These are phyloP conservation scores for Cystobasidium pallidum DNA, from an alignment of 1,284 basidiomycete species.

Conservation along the genomic window DNA sequence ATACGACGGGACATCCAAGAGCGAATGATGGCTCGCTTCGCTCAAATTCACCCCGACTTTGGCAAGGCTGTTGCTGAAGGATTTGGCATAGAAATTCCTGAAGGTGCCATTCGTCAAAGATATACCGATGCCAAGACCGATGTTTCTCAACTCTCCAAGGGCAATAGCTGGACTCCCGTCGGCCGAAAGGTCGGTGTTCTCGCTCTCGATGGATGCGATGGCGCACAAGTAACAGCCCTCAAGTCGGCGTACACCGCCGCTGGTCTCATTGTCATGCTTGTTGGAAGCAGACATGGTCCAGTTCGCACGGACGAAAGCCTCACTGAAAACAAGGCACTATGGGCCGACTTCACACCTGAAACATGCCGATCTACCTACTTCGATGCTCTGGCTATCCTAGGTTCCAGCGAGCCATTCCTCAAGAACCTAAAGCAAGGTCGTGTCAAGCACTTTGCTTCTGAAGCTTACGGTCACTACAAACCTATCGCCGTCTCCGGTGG, in stretches of 20 bases:
- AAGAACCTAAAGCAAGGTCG: constrained; percentile 50
- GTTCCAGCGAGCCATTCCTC: constrained; percentile 50
- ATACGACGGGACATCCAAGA: constrained; percentile 72
- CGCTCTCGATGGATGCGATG: constrained; percentile 72
- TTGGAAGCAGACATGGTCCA: constrained; percentile 69
- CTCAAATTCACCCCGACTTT: constrained; percentile 70
- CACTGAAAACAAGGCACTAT: constrained; percentile 57
- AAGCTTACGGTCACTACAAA: constrained; percentile 50
- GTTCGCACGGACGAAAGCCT: constrained; percentile 60
- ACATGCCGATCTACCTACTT: constrained; percentile 73
- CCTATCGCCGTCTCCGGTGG: constrained; percentile 50
- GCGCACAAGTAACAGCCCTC: constrained; percentile 64
- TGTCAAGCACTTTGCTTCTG: constrained; percentile 50
- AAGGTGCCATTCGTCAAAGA: constrained; percentile 34
- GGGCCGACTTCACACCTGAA: constrained; percentile 72
- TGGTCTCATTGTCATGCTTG: constrained; percentile 67
- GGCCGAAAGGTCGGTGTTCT: constrained; percentile 72
- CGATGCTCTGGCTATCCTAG: constrained; percentile 69
- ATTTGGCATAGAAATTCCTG: constrained; percentile 65
- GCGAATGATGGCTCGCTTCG: constrained; percentile 67
- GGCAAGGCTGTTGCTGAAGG: constrained; percentile 66
- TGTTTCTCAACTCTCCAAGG: constrained; percentile 49
- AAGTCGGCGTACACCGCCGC: constrained; percentile 63
- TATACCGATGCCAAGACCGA: constrained; percentile 49
- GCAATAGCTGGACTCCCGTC: constrained; percentile 58